Evolutionary conservation across 1,139 yeast genomes (phyloP).

Genomic region (Taphrina pruni): DNA sequence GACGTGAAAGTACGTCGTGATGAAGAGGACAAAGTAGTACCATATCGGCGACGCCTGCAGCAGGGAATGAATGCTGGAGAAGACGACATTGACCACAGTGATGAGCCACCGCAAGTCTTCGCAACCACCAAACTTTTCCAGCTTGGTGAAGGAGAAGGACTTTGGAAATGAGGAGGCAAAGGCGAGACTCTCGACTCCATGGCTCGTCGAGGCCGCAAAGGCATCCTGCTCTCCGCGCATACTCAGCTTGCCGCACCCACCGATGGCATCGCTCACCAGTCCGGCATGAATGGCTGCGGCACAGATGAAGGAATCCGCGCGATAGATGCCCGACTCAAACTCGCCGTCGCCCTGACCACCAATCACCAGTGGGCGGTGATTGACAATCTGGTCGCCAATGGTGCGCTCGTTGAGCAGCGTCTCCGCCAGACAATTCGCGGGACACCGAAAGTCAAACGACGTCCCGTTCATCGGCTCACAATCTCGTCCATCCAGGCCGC

Average conservation of each 20-base stretch:
- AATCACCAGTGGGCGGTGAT: conserved; percentile 73
- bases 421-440: conserved; percentile 82
- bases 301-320: conserved; percentile 90
- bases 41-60: conserved; percentile 60
- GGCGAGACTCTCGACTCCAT: conserved; percentile 62
- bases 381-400: conserved; percentile 70
- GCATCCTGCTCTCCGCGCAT: conserved; percentile 62
- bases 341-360: conserved; percentile 66
- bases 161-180: conserved; percentile 78
- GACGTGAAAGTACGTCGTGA: conserved; percentile 88
- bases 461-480: conserved; percentile 60
- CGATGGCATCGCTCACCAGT: conserved; percentile 68
- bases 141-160: conserved; percentile 64
- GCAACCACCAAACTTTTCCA: conserved; percentile 52
- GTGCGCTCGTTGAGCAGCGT: conserved; percentile 81
- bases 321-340: conserved; percentile 54
- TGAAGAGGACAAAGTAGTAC: conserved; percentile 66
- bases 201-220: conserved; percentile 58
- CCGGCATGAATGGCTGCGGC: conserved; percentile 92
- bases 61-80: conserved; percentile 63
- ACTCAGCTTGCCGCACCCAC: conserved; percentile 78
- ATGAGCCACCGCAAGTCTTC: conserved; percentile 69
- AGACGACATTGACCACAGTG: conserved; percentile 62
- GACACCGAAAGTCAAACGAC: conserved; percentile 74
- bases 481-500: conserved; percentile 71